Conservation (phyloP, 2,329 filamentous ascomycete genomes). For the Gyromitra esculenta region DNA sequence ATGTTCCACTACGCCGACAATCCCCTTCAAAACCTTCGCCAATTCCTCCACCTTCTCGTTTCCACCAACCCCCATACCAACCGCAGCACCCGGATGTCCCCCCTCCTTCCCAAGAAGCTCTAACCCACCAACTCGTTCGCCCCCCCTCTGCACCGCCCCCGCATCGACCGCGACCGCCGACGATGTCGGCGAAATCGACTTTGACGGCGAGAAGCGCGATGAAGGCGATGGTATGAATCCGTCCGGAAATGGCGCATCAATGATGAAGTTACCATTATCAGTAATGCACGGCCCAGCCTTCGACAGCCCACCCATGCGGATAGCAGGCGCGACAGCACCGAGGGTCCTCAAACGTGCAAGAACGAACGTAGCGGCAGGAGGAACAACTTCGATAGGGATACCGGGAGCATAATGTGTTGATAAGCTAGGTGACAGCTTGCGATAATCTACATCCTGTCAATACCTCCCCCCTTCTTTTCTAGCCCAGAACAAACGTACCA, state of each 20-base stretch:
- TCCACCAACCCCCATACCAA: conserved; percentile 68
- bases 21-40: conserved; percentile 77
- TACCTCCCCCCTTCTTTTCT: background rate
- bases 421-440: conserved; percentile 83
- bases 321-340: conserved; percentile 74
- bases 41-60: conserved; percentile 76
- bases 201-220: conserved; percentile 63
- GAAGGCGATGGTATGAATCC: conserved; percentile 69
- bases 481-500: conserved; percentile 64
- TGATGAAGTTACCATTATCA: conserved; percentile 86
- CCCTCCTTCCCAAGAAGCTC: conserved; percentile 63
- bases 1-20: conserved; percentile 89
- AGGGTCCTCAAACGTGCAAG: conserved; percentile 76
- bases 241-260: conserved; percentile 87
- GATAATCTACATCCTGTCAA: conserved; percentile 71
- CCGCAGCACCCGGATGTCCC: conserved; percentile 66
- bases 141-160: conserved; percentile 50
- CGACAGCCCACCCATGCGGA: conserved; percentile 76
- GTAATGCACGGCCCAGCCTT: conserved; percentile 87
- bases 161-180: conserved; percentile 43
- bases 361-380: conserved; percentile 81
- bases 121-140: conserved; percentile 59
- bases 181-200: conserved; percentile 58
- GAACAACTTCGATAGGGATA: conserved; percentile 93
- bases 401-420: conserved; percentile 77